Evolutionary conservation across 2,329 filamentous ascomycete genomes (phyloP).

Genomic region (Zopfia rhizophila): DNA sequence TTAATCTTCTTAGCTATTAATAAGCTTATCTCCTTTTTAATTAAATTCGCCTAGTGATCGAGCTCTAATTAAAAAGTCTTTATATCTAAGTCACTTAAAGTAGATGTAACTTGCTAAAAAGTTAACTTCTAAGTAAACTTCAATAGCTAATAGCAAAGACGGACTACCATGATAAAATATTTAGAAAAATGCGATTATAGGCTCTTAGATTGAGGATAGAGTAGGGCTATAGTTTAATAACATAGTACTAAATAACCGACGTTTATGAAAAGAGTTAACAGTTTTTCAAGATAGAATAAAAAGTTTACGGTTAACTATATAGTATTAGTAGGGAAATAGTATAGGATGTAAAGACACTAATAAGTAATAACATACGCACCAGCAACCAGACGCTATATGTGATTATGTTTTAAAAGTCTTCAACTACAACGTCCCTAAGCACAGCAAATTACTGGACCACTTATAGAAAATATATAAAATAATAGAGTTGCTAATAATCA

Average conservation of each 20-base stretch:
- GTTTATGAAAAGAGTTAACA: slow-evolving; percentile 49
- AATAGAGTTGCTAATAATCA: too few relatives aligned
- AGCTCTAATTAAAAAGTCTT: slow-evolving; percentile 44
- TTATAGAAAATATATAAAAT: slow-evolving; percentile 51
- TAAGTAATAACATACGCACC: too few relatives aligned
- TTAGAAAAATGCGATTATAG: too few relatives aligned
- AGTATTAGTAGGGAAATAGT: slow-evolving; percentile 10
- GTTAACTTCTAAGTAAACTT: slow-evolving; percentile 42
- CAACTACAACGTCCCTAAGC: slow-evolving; percentile 48
- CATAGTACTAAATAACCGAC: slow-evolving; percentile 52
- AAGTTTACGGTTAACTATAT: slow-evolving; percentile 37
- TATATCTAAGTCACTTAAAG: slow-evolving; percentile 40
- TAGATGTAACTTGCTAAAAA: too few relatives aligned
- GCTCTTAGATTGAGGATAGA: too few relatives aligned
- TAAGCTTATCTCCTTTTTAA: too few relatives aligned
- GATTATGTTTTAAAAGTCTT: slow-evolving; percentile 55
- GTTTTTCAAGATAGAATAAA: slow-evolving; percentile 48
- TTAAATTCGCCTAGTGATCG: too few relatives aligned
- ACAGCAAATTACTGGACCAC: slow-evolving; percentile 54
- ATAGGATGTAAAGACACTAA: slow-evolving; percentile 4
- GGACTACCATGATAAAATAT: too few relatives aligned
- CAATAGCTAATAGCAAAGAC: too few relatives aligned
- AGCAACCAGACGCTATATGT: slow-evolving; percentile 53
- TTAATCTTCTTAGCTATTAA: too few relatives aligned
- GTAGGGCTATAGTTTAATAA: slow-evolving; percentile 47